Base-by-base conservation (phyloP, 2,329 filamentous ascomycete species). In the Aureobasidium lini region DNA sequence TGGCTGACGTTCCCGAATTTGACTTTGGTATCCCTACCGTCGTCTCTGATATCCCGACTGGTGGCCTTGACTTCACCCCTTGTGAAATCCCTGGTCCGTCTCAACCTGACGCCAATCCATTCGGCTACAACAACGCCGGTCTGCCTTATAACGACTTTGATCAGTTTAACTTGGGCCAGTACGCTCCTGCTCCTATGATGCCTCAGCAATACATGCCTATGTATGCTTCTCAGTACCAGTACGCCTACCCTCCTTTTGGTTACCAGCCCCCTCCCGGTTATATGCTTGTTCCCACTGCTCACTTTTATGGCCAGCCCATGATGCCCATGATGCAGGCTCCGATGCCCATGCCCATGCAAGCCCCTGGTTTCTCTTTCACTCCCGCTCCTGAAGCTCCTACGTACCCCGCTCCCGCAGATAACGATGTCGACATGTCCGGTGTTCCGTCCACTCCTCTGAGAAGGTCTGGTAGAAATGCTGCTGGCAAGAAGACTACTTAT, bases 321-420 rank as follows among this genome's bases (percentile, higher is more conserved):
- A 53, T 53, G 49, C 49, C 50, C 1, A 54, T 54, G 49, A 52
- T 52, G 48, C 48, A 37, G 34, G 29, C 34, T 36, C 18, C 48
- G 10, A 29, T 52, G 18, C 48, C 13, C 7, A 42, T 52, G 49
- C 49, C 49, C 13, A 40, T 52, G 34, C 48, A 37, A 18, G 15
- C 36, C 11, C 32, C 47, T 23, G 6, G 47, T 32, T 49, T 37
- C 47, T 15, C 31, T 0, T 37, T 49, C 32, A 23, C 47, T 28
- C 32, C 32, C 2, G 9, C 47, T 49, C 29, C 47, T 49, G 47
- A 37, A 36, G 32, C 32, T 15, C 47, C 47, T 37, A 3, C 2
- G 23, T 23, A 23, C 23, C 23, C 23, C 23, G 32, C 11, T 28
- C 28, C 15, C 16, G 16, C 32, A 23, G 37, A 18, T 18, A 23